A percentile compares a stretch with the other conserved stretches of the same genome.
Conservation (phyloP, 2,329 filamentous ascomycete genomes). For the Cladosporium oxysporum region DNA sequence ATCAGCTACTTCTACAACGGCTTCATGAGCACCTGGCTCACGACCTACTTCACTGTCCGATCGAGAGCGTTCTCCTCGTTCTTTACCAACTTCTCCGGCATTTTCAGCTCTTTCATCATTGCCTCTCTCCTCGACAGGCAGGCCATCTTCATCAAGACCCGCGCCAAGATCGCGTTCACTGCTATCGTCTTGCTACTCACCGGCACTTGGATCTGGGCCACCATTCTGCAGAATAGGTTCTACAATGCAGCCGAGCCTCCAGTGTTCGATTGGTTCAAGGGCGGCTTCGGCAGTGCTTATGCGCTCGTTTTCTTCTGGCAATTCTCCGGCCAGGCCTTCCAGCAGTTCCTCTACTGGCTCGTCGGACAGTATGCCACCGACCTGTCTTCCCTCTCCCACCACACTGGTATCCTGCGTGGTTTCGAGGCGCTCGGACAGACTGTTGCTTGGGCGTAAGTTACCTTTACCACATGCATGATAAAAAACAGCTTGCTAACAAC, state of each 20-base stretch:
- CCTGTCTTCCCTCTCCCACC: constrained; percentile 36
- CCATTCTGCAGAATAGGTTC: constrained; percentile 34
- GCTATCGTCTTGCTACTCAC: constrained; percentile 36
- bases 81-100: constrained; percentile 42
- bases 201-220: constrained; percentile 41
- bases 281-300: constrained; percentile 38
- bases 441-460: constrained; percentile 39
- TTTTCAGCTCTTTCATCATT: constrained; percentile 40
- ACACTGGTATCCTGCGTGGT: constrained; percentile 40
- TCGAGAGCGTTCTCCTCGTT: constrained; percentile 39
- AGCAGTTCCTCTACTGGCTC: constrained; percentile 41
- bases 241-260: constrained; percentile 34
- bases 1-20: constrained; percentile 42
- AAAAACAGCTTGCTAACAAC: constrained; percentile 22
- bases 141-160: constrained; percentile 38
- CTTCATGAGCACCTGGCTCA: constrained; percentile 35
- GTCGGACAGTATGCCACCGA: constrained; percentile 41
- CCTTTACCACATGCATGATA: neutral
- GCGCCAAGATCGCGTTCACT: constrained; percentile 35
- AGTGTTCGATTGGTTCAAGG: constrained; percentile 39
- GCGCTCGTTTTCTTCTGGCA: constrained; percentile 33
- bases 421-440: constrained; percentile 40
- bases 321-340: constrained; percentile 40
- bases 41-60: constrained; percentile 39
- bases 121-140: constrained; percentile 38